These are phyloP conservation scores for Hemerocallis citrina DNA, from an alignment of 106 monocot species.

Conservation along the genomic window DNA sequence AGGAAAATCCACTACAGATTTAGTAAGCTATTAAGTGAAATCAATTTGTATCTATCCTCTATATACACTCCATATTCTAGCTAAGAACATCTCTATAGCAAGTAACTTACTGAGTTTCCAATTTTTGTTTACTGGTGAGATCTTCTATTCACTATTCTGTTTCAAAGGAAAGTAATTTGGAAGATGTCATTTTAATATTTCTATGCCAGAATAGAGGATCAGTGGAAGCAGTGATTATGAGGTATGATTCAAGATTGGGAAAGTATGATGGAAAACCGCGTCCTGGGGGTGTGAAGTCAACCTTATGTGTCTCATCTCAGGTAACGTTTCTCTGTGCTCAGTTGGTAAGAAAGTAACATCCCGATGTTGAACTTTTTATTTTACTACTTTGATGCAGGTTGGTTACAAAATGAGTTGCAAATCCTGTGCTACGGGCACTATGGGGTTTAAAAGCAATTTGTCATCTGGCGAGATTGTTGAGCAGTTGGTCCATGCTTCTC, in stretches of 20 bases:
- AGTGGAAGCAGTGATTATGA: constrained; percentile 96
- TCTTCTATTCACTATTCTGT: neutral
- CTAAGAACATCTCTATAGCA: neutral
- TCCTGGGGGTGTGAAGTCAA: constrained; percentile 76
- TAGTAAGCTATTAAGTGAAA: too few species aligned
- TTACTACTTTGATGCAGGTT: constrained; percentile 39
- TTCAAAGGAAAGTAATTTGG: neutral
- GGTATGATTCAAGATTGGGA: constrained; percentile 87
- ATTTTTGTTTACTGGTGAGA: neutral
- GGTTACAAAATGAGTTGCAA: constrained; percentile 99
- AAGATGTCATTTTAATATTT: constrained; percentile 1
- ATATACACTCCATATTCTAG: too few species aligned
- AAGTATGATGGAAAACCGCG: constrained; percentile 94
- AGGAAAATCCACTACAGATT: too few species aligned
- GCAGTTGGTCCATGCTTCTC: constrained; percentile 80
- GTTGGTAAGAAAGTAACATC: constrained; percentile 19
- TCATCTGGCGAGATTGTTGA: constrained; percentile 97
- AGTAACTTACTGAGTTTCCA: neutral
- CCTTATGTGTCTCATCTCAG: constrained; percentile 96
- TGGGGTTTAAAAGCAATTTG: constrained; percentile 94
- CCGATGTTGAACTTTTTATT: neutral
- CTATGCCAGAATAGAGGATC: constrained; percentile 58
- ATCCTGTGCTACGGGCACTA: constrained; percentile 95
- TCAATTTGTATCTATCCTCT: too few species aligned
- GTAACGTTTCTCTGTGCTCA: constrained; percentile 18